phyloP scores from a whole-genome alignment of 1,139 yeast genomes.

The Geotrichum histeridarum region DNA sequence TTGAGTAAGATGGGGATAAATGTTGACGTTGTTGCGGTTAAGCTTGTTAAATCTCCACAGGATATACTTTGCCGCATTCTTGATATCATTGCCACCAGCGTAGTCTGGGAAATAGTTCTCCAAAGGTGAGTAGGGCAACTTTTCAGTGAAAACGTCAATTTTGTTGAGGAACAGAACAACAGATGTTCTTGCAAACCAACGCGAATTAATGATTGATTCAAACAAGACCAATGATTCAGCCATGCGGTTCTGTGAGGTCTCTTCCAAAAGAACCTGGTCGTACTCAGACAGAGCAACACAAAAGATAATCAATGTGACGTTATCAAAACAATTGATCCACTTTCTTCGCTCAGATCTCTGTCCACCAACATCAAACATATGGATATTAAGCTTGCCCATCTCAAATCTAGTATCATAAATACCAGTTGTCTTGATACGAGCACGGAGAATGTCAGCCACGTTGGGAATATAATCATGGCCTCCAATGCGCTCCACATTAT shows the following conservation, averaged over 20 bases:
- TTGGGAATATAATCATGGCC: constrained; percentile 61
- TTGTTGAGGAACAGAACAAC: constrained; percentile 82
- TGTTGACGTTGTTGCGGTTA: constrained; percentile 73
- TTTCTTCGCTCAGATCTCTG: constrained; percentile 89
- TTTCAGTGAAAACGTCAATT: constrained; percentile 84
- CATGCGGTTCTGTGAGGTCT: constrained; percentile 63
- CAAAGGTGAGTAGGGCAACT: constrained; percentile 73
- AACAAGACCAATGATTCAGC: constrained; percentile 82
- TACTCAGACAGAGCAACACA: constrained; percentile 89
- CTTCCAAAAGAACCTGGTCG: constrained; percentile 81
- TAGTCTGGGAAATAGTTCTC: constrained; percentile 85
- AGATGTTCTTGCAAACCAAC: constrained; percentile 87
- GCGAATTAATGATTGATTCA: constrained; percentile 87
- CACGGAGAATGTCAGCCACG: constrained; percentile 72
- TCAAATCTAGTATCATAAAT: constrained; percentile 77
- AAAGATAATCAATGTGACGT: constrained; percentile 81
- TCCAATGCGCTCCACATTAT: constrained; percentile 60
- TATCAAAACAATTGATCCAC: constrained; percentile 94
- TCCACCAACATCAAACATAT: constrained; percentile 91
- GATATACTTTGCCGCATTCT: constrained; percentile 91
- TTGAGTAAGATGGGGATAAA: constrained; percentile 88
- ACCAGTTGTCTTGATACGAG: constrained; percentile 91
- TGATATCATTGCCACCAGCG: constrained; percentile 80
- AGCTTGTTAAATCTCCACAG: constrained; percentile 86
- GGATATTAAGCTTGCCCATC: constrained; percentile 70